These are phyloP conservation scores for Botryobasidium botryosum DNA, from an alignment of 768 basidiomycete genomes.

Conservation along the genomic window DNA sequence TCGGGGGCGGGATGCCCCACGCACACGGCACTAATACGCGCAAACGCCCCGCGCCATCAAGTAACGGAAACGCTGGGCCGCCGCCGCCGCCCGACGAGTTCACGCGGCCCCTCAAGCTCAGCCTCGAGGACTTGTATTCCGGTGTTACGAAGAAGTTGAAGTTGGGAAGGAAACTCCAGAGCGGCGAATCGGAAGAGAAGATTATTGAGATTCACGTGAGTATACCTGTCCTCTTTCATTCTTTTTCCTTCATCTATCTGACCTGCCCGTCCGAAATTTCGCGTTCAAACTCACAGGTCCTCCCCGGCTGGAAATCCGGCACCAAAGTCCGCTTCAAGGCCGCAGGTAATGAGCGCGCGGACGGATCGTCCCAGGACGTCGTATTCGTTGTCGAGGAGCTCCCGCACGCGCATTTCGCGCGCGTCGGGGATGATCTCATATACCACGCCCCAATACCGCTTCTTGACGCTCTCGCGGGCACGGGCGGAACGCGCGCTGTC, in stretches of 20 bases:
- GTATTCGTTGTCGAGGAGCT: conserved; percentile 97
- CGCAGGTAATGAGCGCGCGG: conserved; percentile 60
- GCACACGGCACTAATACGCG: conserved; percentile 9
- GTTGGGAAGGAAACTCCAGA: conserved; percentile 55
- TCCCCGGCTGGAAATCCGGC: conserved; percentile 90
- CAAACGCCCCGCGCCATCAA: conserved; percentile 23
- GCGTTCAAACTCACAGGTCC: conserved; percentile 19
- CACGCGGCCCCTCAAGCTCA: conserved; percentile 64
- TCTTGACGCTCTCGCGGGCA: conserved; percentile 64
- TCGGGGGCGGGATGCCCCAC: conserved; percentile 22
- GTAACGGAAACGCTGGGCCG: conserved; percentile 10
- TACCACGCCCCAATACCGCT: conserved; percentile 48
- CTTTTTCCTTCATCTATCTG: neutral
- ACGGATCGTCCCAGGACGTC: conserved; percentile 60
- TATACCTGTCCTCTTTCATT: neutral
- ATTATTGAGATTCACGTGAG: conserved; percentile 62
- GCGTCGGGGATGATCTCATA: conserved; percentile 69
- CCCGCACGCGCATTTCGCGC: conserved; percentile 54
- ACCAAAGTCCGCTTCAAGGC: conserved; percentile 84
- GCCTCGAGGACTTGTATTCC: conserved; percentile 70
- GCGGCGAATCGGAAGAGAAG: conserved; percentile 68
- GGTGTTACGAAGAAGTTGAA: conserved; percentile 82
- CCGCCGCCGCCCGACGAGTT: conserved; percentile 31
- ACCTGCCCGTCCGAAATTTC: too few species aligned
- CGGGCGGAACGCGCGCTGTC: conserved; percentile 35